Evolutionary conservation across 2,329 filamentous ascomycete genomes (phyloP).

Genomic region (Mycocentrospora acerina): DNA sequence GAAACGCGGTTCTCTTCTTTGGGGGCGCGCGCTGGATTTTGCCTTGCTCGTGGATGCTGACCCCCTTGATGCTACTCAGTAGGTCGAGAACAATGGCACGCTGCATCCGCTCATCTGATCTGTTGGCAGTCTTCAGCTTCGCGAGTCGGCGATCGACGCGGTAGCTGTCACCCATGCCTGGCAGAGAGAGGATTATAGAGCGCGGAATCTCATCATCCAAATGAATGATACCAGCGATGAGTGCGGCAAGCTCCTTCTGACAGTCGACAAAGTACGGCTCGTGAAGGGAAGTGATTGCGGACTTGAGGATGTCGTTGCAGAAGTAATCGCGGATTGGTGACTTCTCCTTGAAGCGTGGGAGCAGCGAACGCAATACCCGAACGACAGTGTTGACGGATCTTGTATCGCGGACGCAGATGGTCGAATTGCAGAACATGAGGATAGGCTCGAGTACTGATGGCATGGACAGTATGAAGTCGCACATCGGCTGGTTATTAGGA

Average conservation of each 20-base stretch:
- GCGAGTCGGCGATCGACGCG: constrained; percentile 62
- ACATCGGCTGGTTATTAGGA: constrained; percentile 61
- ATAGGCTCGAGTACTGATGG: constrained; percentile 81
- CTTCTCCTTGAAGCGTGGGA: constrained; percentile 70
- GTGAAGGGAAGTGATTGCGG: constrained; percentile 85
- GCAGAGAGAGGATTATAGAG: constrained; percentile 75
- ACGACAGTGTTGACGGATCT: constrained; percentile 84
- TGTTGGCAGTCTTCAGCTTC: constrained; percentile 41
- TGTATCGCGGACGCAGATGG: constrained; percentile 84
- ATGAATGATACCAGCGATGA: constrained; percentile 83
- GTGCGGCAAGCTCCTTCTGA: constrained; percentile 83
- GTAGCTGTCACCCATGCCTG: constrained; percentile 65
- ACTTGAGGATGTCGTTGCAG: constrained; percentile 82
- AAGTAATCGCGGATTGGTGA: constrained; percentile 80
- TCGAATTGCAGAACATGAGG: constrained; percentile 87
- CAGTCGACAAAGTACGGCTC: constrained; percentile 96
- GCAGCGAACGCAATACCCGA: constrained; percentile 79
- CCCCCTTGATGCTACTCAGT: constrained; percentile 80
- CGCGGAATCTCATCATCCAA: constrained; percentile 74
- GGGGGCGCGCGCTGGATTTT: constrained; percentile 60
- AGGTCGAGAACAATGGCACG: constrained; percentile 80
- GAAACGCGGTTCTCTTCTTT: constrained; percentile 35
- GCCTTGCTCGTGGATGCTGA: constrained; percentile 91
- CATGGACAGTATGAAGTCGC: constrained; percentile 79
- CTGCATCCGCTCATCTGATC: constrained; percentile 70